phyloP scores from a whole-genome alignment of 371 early-diverging fungal genomes.

The Zychaea mexicana region DNA sequence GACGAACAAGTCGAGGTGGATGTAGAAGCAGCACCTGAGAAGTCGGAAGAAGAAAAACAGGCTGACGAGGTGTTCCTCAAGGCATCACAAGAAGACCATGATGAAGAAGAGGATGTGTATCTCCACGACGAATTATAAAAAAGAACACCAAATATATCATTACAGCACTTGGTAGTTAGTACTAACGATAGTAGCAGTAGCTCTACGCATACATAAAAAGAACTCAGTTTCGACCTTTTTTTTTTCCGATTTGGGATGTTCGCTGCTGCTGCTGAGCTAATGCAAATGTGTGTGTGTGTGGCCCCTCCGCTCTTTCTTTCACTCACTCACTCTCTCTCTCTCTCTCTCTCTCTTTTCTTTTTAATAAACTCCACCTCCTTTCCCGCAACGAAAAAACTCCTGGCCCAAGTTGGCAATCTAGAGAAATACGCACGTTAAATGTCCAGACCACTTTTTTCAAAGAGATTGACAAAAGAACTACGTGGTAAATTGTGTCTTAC shows the following conservation, averaged over 20 bases:
- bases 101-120: slow-evolving; percentile 10
- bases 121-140: slow-evolving; percentile 20
- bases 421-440: background rate
- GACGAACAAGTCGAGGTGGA: slow-evolving; percentile 54
- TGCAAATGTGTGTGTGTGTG: no score
- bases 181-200: no score
- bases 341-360: background rate
- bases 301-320: no score
- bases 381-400: background rate
- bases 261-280: no score
- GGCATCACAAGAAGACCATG: background rate
- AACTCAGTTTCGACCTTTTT: no score
- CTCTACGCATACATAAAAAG: no score
- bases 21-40: slow-evolving; percentile 47
- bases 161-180: no score
- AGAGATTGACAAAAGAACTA: slow-evolving; percentile 57
- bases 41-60: slow-evolving; percentile 37
- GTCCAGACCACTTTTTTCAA: slow-evolving; percentile 28
- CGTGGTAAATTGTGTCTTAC: slow-evolving; percentile 35
- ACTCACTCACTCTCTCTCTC: background rate
- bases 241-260: no score
- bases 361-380: no score
- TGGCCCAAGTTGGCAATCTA: background rate
- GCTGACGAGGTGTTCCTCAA: slow-evolving; percentile 32
- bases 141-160: background rate